Base-by-base conservation (phyloP, 306 rosid genomes). In the Geum urbanum region DNA sequence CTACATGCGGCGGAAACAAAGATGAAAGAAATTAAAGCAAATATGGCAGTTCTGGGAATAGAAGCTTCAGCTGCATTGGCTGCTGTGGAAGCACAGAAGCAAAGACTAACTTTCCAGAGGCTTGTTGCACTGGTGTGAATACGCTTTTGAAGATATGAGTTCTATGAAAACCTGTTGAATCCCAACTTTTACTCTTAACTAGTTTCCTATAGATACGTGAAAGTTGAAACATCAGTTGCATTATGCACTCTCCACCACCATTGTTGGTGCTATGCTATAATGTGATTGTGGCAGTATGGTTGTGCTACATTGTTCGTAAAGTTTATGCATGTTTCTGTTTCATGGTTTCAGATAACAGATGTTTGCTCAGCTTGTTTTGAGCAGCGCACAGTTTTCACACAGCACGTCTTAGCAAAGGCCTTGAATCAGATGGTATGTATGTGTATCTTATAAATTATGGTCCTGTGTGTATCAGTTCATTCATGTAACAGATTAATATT, bases 291-390 rank as follows among this genome's bases (percentile, higher is more conserved):
- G 39, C 18, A 1, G 65, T 18, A 37, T 20, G 20, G 35, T 60
- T 75, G 27, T 15, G 9, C 7, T 59, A 66, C 45, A 52, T 61
- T 27, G 4, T 41, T 68, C 61, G 7, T 67, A 7, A 59, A 44
- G 6, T 9, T 39, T 52, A 63, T 83, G 53, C 53, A 67, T 66
- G 55, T 54, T 74, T 48, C 77, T 79, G 51, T 81, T 79, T 77
- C 80, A 66, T 73, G n/a, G 77, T 76, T 77, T 45, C 92, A 95
- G 97, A 87, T 95, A 76, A 95, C 86, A 53, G 96, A 95, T 79
- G 97, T 89, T 76, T 95, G 97, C 78, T 86, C 99, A 20, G 96
- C 99, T 72, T 95, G 99, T 80, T 95, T 95, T 69, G 99, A 95
- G 89, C 99, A 95, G 82, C 91, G 96, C 14, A 95, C 97, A 59